Evolutionary conservation across 2,329 filamentous ascomycete genomes (phyloP), one percentile per base, ranked within the genome.

Genomic region (Colletotrichum sp.): DNA sequence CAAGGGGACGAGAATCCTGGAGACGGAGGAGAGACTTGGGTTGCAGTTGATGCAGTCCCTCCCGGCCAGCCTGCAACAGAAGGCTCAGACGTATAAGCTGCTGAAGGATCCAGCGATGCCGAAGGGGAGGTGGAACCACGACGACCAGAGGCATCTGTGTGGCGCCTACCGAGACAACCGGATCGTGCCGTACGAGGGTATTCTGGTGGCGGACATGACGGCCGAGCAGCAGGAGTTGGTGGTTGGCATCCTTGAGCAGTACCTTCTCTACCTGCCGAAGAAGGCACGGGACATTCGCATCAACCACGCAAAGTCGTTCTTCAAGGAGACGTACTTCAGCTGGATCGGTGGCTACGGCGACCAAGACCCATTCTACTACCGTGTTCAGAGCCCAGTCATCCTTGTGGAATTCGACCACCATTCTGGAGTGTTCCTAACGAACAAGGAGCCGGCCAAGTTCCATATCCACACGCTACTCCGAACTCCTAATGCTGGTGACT

Each of bases 401-500:
- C 86, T 96, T 3, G 86, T 93, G 68, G 94, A 96, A 87, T 94
- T 96, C 79, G 94, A 96, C 79, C 93, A 95, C 80, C 94, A 96
- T 82, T 94, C 92, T 0, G 94, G 94, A 0, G 94, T 96, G 0
- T 96, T 96, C 79, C 83, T 96, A 80, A 92, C 89, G 2, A 96
- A 96, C 81, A 87, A 87, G 66, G 90, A 94, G 83, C 94, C 94
- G 0, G 92, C 92, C 36, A 94, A 94, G 83, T 96, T 95, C 79
- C 94, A 96, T 79, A 94, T 95, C 27, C 94, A 96, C 82, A 96
- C 94, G 0, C 84, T 95, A 68, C 84, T 95, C 77, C 84, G 94
- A 44, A 93, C 91, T 36, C 94, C 94, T 1, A 96, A 96, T 82
- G 91, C 86, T 0, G 94, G 94, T 0, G 94, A 96, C 81, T 96